Evolutionary conservation across 2,329 filamentous ascomycete genomes (phyloP), one percentile per base, ranked within the genome.

Genomic region (Aspergillus pseudotamarii): DNA sequence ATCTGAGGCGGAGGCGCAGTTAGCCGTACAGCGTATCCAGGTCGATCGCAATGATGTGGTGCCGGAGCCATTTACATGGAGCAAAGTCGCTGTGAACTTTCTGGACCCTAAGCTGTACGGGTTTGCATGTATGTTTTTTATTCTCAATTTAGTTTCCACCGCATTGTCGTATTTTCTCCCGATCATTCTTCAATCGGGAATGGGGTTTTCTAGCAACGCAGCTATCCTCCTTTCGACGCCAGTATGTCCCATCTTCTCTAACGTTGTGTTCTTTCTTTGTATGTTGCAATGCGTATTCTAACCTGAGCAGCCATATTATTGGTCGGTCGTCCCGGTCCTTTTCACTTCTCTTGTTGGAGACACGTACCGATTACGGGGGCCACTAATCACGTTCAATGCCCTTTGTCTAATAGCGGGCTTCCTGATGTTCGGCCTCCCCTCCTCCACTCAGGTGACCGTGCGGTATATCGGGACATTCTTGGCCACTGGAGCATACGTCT

Each of bases 81-180:
- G 71, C 2, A 85, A 85, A 46, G 78, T 90, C 10, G 77, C 88
- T 12, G 70, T 80, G 1, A 85, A 89, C 68, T 88, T 86, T 10
- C 77, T 77, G 32, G 88, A 91, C 68, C 69, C 77, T 21, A 90
- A 90, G 73, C 78, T 90, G 43, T 89, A 90, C 73, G 87, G 84
- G 1, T 91, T 90, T 71, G 84, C 86, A 38, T 80, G 79, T 62
- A 80, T 90, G 74, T 90, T 89, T 76, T 91, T 91, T 73, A 79
- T 90, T 51, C 81, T 89, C 59, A 91, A 91, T 71, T 75, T 90
- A 9, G 88, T 91, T 2, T 88, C 87, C 2, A 91, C 88, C 0
- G 84, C 84, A 0, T 75, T 91, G 32, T 85, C 84, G 1, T 91
- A 91, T 75, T 91, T 91, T 69, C 78, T 91, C 1, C 88, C 88